These are phyloP conservation scores for Exserohilum rostratum DNA, from an alignment of 2,329 filamentous ascomycete genomes.

Conservation along the genomic window DNA sequence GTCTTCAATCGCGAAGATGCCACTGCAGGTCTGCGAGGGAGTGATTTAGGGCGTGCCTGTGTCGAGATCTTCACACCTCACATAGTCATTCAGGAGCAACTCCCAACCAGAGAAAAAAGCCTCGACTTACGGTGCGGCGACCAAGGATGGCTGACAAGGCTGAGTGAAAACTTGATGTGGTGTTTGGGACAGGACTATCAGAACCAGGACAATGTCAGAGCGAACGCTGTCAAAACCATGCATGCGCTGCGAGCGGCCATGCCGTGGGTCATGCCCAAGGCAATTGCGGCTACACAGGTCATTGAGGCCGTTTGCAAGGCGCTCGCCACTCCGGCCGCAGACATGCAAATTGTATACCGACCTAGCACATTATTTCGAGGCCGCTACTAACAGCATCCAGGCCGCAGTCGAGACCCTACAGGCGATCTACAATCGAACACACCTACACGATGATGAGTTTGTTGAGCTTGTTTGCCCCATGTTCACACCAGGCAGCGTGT, in stretches of 20 bases:
- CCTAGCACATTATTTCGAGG: not conserved
- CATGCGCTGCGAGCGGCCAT: conserved; percentile 79
- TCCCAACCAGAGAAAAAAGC: conserved; percentile 73
- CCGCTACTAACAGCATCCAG: conserved; percentile 33
- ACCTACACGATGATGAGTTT: conserved; percentile 79
- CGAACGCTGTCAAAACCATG: conserved; percentile 76
- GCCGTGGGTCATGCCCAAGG: conserved; percentile 86
- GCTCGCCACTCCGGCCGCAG: conserved; percentile 45
- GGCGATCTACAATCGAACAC: conserved; percentile 75
- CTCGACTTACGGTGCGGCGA: conserved; percentile 75
- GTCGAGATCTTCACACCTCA: conserved; percentile 92
- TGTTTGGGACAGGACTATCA: conserved; percentile 72
- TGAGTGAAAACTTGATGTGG: conserved; percentile 74
- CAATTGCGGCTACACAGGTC: conserved; percentile 65
- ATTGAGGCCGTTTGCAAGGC: conserved; percentile 49
- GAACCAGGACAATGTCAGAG: conserved; percentile 69
- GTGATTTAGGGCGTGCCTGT: conserved; percentile 82
- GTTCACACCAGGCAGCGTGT: conserved; percentile 74
- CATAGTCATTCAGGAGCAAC: conserved; percentile 74
- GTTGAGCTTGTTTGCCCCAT: conserved; percentile 77
- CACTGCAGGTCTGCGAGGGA: conserved; percentile 80
- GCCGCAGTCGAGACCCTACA: conserved; percentile 80
- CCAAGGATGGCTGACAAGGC: conserved; percentile 85
- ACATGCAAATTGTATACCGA: conserved; percentile 43
- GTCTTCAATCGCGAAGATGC: conserved; percentile 91